Conservation (phyloP, 805 yeast species). For the Sugiyamaella floridensis region DNA sequence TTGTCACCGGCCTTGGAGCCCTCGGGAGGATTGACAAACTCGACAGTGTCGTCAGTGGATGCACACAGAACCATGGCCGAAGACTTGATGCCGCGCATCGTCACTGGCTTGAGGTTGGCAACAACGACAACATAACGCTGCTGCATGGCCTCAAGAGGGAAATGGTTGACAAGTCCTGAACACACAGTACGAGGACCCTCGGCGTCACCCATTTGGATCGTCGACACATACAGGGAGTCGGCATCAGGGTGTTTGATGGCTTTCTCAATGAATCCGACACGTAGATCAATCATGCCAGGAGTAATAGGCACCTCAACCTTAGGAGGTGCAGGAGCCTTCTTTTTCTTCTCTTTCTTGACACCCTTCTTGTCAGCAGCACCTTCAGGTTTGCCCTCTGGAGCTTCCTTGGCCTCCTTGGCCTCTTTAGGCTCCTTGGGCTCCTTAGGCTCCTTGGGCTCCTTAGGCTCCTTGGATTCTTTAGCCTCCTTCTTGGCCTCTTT, state of each 20-base stretch:
- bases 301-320: constrained; percentile 50
- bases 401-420: constrained; percentile 10
- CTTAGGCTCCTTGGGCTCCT: constrained; percentile 7
- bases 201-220: constrained; percentile 92
- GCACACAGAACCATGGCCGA: constrained; percentile 97
- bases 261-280: constrained; percentile 95
- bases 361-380: constrained; percentile 26
- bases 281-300: constrained; percentile 83
- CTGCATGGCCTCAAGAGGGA: constrained; percentile 92
- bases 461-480: constrained; percentile 10
- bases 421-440: constrained; percentile 43
- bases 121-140: constrained; percentile 83
- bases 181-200: constrained; percentile 98
- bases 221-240: constrained; percentile 90
- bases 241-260: constrained; percentile 98
- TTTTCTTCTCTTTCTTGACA: constrained; percentile 32
- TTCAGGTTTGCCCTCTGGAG: constrained; percentile 32
- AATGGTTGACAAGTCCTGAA: constrained; percentile 87
- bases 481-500: constrained; percentile 9
- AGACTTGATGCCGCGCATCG: constrained; percentile 96
- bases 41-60: constrained; percentile 56
- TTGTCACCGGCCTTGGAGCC: constrained; percentile 95
- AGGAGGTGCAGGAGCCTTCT: constrained; percentile 49
- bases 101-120: constrained; percentile 95
- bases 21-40: constrained; percentile 90